A percentile compares a stretch with the other conserved stretches of the same genome.
phyloP scores from a whole-genome alignment of 768 basidiomycete species.

The Filobasidium wieringae region DNA sequence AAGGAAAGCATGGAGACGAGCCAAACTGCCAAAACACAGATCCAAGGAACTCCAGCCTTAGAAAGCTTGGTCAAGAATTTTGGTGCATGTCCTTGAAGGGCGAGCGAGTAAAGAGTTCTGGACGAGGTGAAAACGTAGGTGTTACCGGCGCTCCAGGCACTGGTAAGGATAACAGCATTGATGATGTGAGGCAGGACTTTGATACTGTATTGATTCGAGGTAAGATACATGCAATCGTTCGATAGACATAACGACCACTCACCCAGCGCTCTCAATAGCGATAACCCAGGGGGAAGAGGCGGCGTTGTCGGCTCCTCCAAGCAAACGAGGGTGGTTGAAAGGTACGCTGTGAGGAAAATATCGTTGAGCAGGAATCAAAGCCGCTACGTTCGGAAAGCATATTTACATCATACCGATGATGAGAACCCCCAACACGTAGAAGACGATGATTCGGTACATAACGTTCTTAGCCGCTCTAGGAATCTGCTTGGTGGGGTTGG shows the following conservation, averaged over 20 bases:
- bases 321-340: conserved; percentile 19
- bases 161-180: conserved; percentile 29
- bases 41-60: conserved; percentile 31
- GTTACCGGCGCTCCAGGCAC: conserved; percentile 32
- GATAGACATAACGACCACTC: neutral
- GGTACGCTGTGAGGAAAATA: conserved; percentile 16
- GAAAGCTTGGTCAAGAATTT: conserved; percentile 25
- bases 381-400: neutral
- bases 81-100: conserved; percentile 31
- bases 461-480: conserved; percentile 62
- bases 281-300: conserved; percentile 38
- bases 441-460: conserved; percentile 39
- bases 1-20: conserved; percentile 12
- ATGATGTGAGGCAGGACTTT: conserved; percentile 28
- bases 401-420: conserved; percentile 31
- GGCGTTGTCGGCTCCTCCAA: conserved; percentile 23
- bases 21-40: conserved; percentile 24
- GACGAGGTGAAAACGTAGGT: conserved; percentile 27
- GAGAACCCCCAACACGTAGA: conserved; percentile 16
- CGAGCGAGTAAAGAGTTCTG: conserved; percentile 32
- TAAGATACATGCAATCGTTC: neutral
- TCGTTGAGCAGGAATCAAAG: neutral
- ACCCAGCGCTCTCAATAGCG: conserved; percentile 27
- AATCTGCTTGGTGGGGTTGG: conserved; percentile 67
- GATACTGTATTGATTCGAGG: conserved; percentile 13